Conservation (phyloP, 257 asterid species). For the Voacanga thouarsii region DNA sequence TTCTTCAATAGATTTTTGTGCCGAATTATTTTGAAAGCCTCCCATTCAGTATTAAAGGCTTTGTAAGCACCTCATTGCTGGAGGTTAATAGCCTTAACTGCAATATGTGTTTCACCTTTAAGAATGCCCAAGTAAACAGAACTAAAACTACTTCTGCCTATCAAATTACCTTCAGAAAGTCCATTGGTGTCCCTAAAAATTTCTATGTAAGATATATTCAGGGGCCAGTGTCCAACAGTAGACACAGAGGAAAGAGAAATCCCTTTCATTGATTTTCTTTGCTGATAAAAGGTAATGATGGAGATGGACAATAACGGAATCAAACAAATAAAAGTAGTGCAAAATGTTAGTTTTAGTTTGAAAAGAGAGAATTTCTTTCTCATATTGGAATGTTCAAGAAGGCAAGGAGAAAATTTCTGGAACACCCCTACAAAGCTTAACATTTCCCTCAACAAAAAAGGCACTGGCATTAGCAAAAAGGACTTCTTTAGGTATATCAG, state of each 20-base stretch:
- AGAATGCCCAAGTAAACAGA: too few relatives aligned
- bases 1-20: conserved; percentile 22
- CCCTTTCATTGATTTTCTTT: not conserved
- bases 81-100: too few relatives aligned
- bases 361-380: not conserved
- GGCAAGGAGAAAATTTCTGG: not conserved
- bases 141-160: too few relatives aligned
- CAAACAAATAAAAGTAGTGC: not conserved
- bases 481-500: not conserved
- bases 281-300: not conserved
- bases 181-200: too few relatives aligned
- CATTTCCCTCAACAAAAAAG: not conserved
- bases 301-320: not conserved
- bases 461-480: not conserved
- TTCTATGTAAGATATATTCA: too few relatives aligned
- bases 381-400: not conserved
- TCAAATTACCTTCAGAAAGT: too few relatives aligned
- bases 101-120: too few relatives aligned
- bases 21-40: conserved; percentile 12
- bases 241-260: not conserved
- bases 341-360: not conserved
- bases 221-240: too few relatives aligned
- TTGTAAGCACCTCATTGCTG: not conserved
- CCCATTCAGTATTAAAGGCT: conserved; percentile 16
- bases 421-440: not conserved